A percentile compares a stretch with the other conserved stretches of the same genome.
These are phyloP conservation scores for Pythium dissotocum DNA, from an alignment of 352 stramenopile species.

Conservation along the genomic window DNA sequence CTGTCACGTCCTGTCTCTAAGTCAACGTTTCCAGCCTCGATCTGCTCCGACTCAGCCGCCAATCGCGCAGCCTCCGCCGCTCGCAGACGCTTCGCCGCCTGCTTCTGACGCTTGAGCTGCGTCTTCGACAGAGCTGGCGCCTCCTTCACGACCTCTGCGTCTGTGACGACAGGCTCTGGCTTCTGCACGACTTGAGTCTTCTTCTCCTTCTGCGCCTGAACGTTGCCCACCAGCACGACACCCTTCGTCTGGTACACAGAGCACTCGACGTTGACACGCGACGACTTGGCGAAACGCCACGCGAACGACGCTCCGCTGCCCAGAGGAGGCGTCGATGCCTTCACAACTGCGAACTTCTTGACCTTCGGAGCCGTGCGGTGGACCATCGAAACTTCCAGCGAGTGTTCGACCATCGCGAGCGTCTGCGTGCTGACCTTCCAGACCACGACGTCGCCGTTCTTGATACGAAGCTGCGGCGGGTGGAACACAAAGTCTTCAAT, in stretches of 20 bases:
- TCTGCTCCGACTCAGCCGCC: constrained; percentile 12
- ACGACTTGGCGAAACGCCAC: constrained; percentile 34
- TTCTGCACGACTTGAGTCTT: neutral
- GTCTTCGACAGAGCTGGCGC: constrained; percentile 2
- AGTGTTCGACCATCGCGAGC: constrained; percentile 44
- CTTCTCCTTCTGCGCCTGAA: constrained; percentile 22
- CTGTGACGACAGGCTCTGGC: neutral
- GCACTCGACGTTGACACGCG: constrained; percentile 33
- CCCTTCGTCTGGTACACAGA: constrained; percentile 42
- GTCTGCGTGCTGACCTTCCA: constrained; percentile 40
- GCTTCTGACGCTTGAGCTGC: constrained; percentile 16
- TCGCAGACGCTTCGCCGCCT: neutral
- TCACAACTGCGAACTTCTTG: constrained; percentile 11
- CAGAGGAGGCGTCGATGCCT: constrained; percentile 31
- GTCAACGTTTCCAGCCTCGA: constrained; percentile 17
- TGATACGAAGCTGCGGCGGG: constrained; percentile 33
- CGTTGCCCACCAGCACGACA: constrained; percentile 27
- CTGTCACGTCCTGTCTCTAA: constrained; percentile 16
- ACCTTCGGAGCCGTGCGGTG: neutral
- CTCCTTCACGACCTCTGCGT: neutral
- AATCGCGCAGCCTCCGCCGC: constrained; percentile 7
- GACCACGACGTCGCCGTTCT: constrained; percentile 36
- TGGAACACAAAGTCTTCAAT: constrained; percentile 42
- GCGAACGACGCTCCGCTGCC: constrained; percentile 31
- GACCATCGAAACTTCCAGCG: constrained; percentile 32